Evolutionary conservation across 2,329 filamentous ascomycete genomes (phyloP).

Genomic region (Ascochyta clinopodiicola): DNA sequence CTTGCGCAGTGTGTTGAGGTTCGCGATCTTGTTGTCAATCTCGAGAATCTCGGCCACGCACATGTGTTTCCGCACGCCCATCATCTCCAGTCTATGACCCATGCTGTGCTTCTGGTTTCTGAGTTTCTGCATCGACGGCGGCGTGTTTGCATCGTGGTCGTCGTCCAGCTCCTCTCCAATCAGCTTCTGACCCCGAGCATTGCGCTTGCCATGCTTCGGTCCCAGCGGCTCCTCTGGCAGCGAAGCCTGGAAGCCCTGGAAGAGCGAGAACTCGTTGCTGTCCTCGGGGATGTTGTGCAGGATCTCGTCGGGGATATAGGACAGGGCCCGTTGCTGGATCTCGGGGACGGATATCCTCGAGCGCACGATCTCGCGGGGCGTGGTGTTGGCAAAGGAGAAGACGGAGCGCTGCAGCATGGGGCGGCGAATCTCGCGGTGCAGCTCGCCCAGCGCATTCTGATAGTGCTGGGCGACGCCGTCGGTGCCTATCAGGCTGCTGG

Average conservation of each 20-base stretch:
- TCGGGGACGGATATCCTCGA: conserved; percentile 88
- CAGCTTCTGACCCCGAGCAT: conserved; percentile 77
- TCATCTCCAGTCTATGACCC: conserved; percentile 87
- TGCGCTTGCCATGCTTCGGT: conserved; percentile 67
- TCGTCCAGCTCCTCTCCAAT: conserved; percentile 65
- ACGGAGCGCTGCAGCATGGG: conserved; percentile 86
- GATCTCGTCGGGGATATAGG: conserved; percentile 88
- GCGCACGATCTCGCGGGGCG: conserved; percentile 91
- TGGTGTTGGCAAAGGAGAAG: conserved; percentile 88
- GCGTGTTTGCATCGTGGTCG: conserved; percentile 62
- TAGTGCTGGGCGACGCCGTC: conserved; percentile 70
- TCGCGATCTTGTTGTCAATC: conserved; percentile 95
- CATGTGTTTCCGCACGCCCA: conserved; percentile 95
- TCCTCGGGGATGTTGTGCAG: conserved; percentile 87
- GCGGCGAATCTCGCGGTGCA: conserved; percentile 86
- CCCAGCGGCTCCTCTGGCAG: conserved; percentile 69
- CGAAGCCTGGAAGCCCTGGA: conserved; percentile 94
- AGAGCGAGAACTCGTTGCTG: conserved; percentile 86
- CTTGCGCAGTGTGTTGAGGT: conserved; percentile 88
- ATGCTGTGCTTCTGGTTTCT: conserved; percentile 81
- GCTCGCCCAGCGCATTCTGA: conserved; percentile 83
- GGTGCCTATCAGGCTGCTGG: conserved; percentile 80
- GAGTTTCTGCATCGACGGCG: conserved; percentile 73
- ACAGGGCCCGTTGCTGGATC: conserved; percentile 91
- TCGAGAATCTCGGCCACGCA: conserved; percentile 94